Evolutionary conservation across 1,139 yeast species (phyloP), one percentile per base, ranked within the genome.

Genomic region (Lodderomyces oxycetoniae): DNA sequence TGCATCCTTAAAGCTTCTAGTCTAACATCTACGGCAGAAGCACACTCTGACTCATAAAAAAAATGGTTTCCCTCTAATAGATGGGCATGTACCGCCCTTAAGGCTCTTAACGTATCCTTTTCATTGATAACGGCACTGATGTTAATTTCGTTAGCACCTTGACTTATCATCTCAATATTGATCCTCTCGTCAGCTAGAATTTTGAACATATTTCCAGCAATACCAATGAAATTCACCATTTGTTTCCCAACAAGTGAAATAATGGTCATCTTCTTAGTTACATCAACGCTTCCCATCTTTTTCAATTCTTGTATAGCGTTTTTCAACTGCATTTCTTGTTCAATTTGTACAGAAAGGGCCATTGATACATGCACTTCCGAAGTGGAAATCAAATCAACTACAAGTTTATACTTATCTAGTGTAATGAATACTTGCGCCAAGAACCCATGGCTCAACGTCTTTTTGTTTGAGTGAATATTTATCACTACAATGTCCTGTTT

Each of bases 291-390:
- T 29, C 98, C 98, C 63, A 84, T 79, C 49, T 74, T 76, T 34
- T 80, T 73, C 47, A 91, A 71, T 51, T 88, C 95, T 30, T 67
- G 74, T 34, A 88, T 71, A 1, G 97, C 96, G 37, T 71, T 70
- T 43, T 76, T 74, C 45, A 84, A 66, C 25, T 71, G 69, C 38
- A 61, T 61, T 35, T 79, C 83, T 28, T 74, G 74, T 41, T 84
- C 93, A 1, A 48, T 41, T 33, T 77, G 79, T 38, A 88, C 80
- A 46, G 86, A 91, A 42, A 91, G 67, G 2, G 98, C 98, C 98
- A 91, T 89, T 12, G 97, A 89, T 19, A 91, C 96, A 53, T 91
- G 97, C 13, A 91, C 98, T 59, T 91, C 97, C 0, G 96, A 87
- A 3, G 98, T 91, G 26, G 96, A 87, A 50, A 91, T 91, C 53